Conservation (phyloP, 2,329 filamentous ascomycete genomes). For the Epichloe festucae region DNA sequence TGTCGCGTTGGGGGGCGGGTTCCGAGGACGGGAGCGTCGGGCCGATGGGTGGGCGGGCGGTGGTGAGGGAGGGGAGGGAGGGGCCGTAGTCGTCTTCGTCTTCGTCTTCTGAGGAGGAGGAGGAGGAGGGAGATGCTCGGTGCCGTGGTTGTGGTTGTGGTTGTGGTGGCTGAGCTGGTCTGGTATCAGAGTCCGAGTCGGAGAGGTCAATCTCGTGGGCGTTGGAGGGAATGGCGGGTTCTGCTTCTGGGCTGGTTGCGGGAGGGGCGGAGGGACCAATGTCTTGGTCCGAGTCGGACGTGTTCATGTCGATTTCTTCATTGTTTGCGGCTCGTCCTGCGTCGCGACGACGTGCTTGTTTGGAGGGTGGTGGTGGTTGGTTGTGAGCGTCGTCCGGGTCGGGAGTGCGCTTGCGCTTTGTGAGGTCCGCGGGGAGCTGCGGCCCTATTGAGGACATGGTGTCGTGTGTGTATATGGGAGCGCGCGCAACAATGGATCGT, state of each 20-base stretch:
- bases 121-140: slow-evolving; percentile 24
- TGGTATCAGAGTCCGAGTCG: neutral
- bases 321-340: slow-evolving; percentile 4
- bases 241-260: slow-evolving; percentile 6
- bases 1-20: slow-evolving; percentile 53
- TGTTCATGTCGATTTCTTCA: slow-evolving; percentile 28
- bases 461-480: neutral
- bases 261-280: slow-evolving; percentile 22
- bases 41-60: slow-evolving; percentile 31
- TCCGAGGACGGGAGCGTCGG: slow-evolving; percentile 22
- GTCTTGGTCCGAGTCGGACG: slow-evolving; percentile 20
- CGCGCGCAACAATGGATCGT: neutral
- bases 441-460: slow-evolving; percentile 59
- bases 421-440: slow-evolving; percentile 52
- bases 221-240: neutral
- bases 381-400: slow-evolving; percentile 22
- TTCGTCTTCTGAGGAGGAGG: slow-evolving; percentile 27
- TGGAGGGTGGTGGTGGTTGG: slow-evolving; percentile 13
- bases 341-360: slow-evolving; percentile 4
- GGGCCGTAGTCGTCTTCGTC: slow-evolving; percentile 47
- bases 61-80: slow-evolving; percentile 33
- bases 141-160: slow-evolving; percentile 20
- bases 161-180: slow-evolving; percentile 11
- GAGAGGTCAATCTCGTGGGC: slow-evolving; percentile 9
- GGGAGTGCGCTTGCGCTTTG: slow-evolving; percentile 47